These are phyloP conservation scores for Ilyonectria sp. DNA, from an alignment of 2,329 filamentous ascomycete genomes.

Conservation along the genomic window DNA sequence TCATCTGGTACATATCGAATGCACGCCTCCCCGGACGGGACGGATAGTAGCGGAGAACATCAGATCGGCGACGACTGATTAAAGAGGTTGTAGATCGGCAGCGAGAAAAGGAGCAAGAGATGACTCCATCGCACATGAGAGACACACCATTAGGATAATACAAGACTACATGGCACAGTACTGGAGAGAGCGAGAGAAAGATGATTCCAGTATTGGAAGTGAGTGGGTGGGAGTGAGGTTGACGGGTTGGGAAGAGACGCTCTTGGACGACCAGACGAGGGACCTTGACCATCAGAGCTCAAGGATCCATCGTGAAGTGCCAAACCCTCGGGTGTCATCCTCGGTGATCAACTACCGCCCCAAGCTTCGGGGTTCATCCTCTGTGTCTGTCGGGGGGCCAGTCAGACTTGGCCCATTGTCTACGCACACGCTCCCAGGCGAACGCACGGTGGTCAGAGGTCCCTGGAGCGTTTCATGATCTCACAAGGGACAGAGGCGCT, in stretches of 20 bases:
- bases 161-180: not conserved
- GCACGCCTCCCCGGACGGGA: not conserved
- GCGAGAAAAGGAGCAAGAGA: not conserved
- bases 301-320: conserved; percentile 10
- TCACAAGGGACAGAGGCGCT: conserved; percentile 23
- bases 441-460: conserved; percentile 12
- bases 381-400: conserved; percentile 7
- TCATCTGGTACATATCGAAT: conserved; percentile 8
- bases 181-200: not conserved
- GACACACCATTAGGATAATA: not conserved
- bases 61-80: conserved; percentile 21
- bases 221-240: not conserved
- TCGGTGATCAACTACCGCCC: conserved; percentile 13
- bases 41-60: conserved; percentile 18
- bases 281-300: not conserved
- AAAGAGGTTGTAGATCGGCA: conserved; percentile 25
- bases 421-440: conserved; percentile 9
- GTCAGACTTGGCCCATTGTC: conserved; percentile 5
- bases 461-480: conserved; percentile 20
- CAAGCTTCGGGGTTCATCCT: conserved; percentile 17
- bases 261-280: not conserved
- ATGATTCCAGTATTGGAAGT: not conserved
- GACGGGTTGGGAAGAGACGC: not conserved
- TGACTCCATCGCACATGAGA: not conserved
- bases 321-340: conserved; percentile 5